Base-by-base conservation (phyloP, 768 basidiomycete species). In the Xerocomus brunneocitrinus region DNA sequence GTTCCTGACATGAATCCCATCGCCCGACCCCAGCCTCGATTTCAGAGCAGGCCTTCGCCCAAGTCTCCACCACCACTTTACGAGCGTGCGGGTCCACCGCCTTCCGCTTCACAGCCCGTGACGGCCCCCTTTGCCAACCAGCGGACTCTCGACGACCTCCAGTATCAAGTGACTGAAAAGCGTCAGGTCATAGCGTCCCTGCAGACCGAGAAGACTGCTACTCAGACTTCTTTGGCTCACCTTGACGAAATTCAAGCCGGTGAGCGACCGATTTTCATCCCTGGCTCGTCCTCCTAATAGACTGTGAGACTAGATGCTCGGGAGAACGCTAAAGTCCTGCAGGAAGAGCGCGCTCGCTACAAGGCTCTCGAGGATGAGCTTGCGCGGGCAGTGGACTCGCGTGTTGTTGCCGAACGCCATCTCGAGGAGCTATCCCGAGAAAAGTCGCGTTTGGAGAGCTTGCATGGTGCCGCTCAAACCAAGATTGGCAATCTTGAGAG, bases 241-340 rank as follows among this genome's bases (percentile, higher is more conserved):
- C 53, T 74, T 31, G 64, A 73, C 50, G 67, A 63, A 28, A 41
- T 69, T 44, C 66, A 65, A 56, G 68, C 59, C 9, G 64, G 73
- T 71, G 58, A 54, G 70, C 57, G 35, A 14, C 19, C 36, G 2
- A 3, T 1, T 42, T 36, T 24, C 5, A 10, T 50, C 16, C 16
- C 42, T 36, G 3, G 6, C 3, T 38, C 5, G 13, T 13, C 34
- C 36, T 48, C 32, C 47, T 56, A 43, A 58, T 9, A 3, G 8
- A 14, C 3, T 13, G 22, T 22, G 54, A 45, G 9, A n/a, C 10
- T 19, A 70, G 67, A 60, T 49, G 52, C 47, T 27, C 52, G 43
- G 30, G 43, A 53, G 44, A 55, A 40, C n/a, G 57, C 46, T 25
- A 51, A 49, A 35, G 53, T 54, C 1, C 53, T 69, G 9, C 52